phyloP scores from a whole-genome alignment of 768 basidiomycete genomes.

The Dentipellis sp. region DNA sequence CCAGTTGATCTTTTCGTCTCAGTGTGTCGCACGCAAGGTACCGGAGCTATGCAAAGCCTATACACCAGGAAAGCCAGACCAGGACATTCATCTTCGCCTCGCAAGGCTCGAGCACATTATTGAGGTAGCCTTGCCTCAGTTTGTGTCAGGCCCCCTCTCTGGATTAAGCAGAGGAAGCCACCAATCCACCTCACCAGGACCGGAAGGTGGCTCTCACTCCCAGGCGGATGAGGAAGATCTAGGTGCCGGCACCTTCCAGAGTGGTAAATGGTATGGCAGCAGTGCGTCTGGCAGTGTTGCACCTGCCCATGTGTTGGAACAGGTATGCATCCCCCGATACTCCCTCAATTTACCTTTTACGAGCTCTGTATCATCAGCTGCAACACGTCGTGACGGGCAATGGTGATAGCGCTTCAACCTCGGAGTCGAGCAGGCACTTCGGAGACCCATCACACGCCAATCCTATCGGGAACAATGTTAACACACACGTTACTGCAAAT shows the following conservation, averaged over 20 bases:
- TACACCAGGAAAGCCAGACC: slow-evolving; percentile 79
- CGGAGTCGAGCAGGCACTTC: background rate
- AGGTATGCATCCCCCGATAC: slow-evolving; percentile 33
- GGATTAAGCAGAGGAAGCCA: slow-evolving; percentile 21
- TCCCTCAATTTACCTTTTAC: background rate
- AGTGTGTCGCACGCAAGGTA: slow-evolving; percentile 82
- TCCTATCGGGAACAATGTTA: slow-evolving; percentile 17
- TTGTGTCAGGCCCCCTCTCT: slow-evolving; percentile 36
- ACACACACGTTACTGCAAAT: slow-evolving; percentile 20
- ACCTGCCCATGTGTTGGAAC: slow-evolving; percentile 69
- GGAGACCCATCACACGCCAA: slow-evolving; percentile 5
- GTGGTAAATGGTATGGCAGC: slow-evolving; percentile 80
- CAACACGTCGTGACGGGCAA: slow-evolving; percentile 38
- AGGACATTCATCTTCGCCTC: slow-evolving; percentile 67
- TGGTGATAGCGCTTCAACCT: slow-evolving; percentile 13
- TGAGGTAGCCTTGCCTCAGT: slow-evolving; percentile 72
- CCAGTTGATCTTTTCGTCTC: background rate
- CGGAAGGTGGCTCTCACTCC: slow-evolving; percentile 63
- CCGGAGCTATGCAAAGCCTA: slow-evolving; percentile 85
- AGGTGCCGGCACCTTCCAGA: slow-evolving; percentile 68
- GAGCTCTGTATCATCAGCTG: slow-evolving; percentile 27
- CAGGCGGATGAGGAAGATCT: slow-evolving; percentile 72
- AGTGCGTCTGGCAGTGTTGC: slow-evolving; percentile 80
- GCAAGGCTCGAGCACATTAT: slow-evolving; percentile 75
- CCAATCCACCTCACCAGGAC: slow-evolving; percentile 38